Conservation (phyloP, 1,284 basidiomycete species). For the Pseudozyma hubeiensis region DNA sequence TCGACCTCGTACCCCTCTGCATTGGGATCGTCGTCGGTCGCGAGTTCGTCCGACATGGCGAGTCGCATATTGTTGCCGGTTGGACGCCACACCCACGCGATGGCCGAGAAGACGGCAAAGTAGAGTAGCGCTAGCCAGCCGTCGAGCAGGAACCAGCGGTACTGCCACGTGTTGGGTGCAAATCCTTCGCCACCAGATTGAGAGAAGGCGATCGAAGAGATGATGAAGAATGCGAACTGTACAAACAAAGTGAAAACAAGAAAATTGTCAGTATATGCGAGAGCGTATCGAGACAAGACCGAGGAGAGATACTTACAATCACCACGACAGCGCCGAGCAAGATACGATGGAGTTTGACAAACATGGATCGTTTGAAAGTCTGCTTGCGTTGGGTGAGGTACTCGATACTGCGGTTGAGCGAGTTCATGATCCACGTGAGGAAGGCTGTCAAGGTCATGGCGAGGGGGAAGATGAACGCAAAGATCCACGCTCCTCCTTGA, state of each 20-base stretch:
- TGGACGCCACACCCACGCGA: conserved; percentile 93
- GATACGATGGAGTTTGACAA: conserved; percentile 80
- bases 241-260: not conserved
- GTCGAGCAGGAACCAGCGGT: conserved; percentile 94
- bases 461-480: conserved; percentile 81
- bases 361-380: conserved; percentile 68
- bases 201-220: conserved; percentile 90
- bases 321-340: conserved; percentile 85
- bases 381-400: conserved; percentile 63
- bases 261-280: not conserved
- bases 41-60: conserved; percentile 69
- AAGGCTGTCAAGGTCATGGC: conserved; percentile 93
- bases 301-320: conserved; percentile 72
- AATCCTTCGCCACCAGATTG: conserved; percentile 91
- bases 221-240: conserved; percentile 81
- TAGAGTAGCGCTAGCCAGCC: conserved; percentile 85
- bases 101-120: conserved; percentile 77
- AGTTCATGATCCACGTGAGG: conserved; percentile 81
- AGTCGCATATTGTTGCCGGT: conserved; percentile 86
- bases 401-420: conserved; percentile 62
- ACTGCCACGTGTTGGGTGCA: conserved; percentile 90
- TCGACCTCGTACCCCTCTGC: conserved; percentile 81
- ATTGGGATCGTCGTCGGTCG: conserved; percentile 87
- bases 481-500: conserved; percentile 67
- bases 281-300: not conserved